Evolutionary conservation across 106 monocot genomes (phyloP).

Genomic region (Dendrobium catenatum): DNA sequence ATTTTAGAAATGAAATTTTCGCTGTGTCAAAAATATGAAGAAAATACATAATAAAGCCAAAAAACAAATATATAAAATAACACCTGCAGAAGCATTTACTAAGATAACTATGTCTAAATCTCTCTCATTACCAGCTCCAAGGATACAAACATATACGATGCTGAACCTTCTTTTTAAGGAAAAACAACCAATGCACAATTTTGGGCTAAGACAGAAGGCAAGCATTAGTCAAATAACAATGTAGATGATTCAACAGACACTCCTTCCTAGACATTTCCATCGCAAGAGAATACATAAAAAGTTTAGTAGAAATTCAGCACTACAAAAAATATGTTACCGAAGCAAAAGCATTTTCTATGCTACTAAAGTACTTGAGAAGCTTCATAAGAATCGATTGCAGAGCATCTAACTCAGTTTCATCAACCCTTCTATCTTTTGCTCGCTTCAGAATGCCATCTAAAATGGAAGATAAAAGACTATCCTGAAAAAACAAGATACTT

Average conservation of each 20-base stretch:
- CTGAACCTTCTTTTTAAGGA: neutral
- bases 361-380: constrained; percentile 26
- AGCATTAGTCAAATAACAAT: neutral
- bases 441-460: constrained; percentile 26
- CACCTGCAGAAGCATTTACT: too few species aligned
- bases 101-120: too few species aligned
- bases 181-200: neutral
- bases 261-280: neutral
- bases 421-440: neutral
- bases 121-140: too few species aligned
- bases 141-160: too few species aligned
- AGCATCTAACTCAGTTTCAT: constrained; percentile 17
- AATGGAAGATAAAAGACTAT: constrained; percentile 15
- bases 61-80: too few species aligned
- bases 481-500: constrained; percentile 15
- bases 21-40: neutral
- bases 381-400: constrained; percentile 24
- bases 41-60: neutral
- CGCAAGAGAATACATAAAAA: neutral
- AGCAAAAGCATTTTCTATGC: constrained; percentile 18
- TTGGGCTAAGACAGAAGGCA: neutral
- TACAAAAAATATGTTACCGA: constrained; percentile 13
- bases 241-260: neutral
- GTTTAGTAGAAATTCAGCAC: neutral
- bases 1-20: neutral